Percentiles rank a stretch among this genome's conserved stretches.
These are phyloP conservation scores for Volvariella volvacea DNA, from an alignment of 1,284 basidiomycete genomes.

Conservation along the genomic window DNA sequence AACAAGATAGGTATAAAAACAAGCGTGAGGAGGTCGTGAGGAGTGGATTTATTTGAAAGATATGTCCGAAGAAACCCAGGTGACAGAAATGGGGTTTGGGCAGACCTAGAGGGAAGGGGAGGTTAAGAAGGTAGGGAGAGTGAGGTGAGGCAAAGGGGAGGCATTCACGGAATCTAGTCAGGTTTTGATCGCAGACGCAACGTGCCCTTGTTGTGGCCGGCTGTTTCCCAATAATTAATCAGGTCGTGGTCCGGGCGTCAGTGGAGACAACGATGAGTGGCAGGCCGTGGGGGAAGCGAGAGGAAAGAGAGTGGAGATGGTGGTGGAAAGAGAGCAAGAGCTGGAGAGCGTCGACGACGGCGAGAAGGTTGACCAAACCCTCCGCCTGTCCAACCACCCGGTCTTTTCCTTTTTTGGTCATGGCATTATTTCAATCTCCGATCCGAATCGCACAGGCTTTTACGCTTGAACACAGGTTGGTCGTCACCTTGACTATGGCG, in stretches of 20 bases:
- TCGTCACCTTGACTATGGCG: neutral
- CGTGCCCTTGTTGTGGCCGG: conserved; percentile 44
- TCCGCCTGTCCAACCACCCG: neutral
- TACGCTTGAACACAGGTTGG: neutral
- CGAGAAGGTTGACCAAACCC: conserved; percentile 1
- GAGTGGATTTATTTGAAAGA: conserved; percentile 8
- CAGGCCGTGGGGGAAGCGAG: neutral
- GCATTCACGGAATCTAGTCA: conserved; percentile 43
- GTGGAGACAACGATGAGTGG: neutral
- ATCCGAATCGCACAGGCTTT: conserved; percentile 12
- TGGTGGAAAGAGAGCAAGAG: conserved; percentile 2
- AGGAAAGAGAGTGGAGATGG: neutral
- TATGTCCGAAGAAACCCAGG: conserved; percentile 17
- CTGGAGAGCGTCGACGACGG: conserved; percentile 5
- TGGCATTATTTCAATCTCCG: conserved; percentile 19
- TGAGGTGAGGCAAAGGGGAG: conserved; percentile 50
- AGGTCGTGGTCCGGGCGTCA: conserved; percentile 4
- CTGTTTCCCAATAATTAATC: conserved; percentile 21
- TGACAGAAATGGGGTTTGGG: conserved; percentile 24
- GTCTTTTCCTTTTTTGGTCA: conserved; percentile 14
- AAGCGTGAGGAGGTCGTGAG: conserved; percentile 44
- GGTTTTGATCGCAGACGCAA: conserved; percentile 58
- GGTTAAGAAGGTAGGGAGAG: conserved; percentile 38
- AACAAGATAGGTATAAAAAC: conserved; percentile 62
- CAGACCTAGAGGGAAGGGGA: conserved; percentile 22